phyloP scores from a whole-genome alignment of 2,329 filamentous ascomycete genomes.

The Teratosphaeria epicoccoides region DNA sequence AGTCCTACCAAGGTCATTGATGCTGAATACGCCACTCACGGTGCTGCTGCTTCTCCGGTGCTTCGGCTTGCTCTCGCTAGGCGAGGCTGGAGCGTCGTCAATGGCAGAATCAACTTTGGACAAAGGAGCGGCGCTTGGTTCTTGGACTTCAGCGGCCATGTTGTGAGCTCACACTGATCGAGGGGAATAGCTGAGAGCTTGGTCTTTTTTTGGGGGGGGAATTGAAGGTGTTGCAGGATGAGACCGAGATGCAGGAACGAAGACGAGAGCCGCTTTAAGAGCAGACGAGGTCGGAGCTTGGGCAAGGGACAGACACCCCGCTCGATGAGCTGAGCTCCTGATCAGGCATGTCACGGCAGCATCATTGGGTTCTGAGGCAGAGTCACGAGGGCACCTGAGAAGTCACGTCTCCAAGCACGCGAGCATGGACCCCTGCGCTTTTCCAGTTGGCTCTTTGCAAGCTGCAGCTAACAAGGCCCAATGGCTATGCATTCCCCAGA shows the following conservation, averaged over 20 bases:
- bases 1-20: conserved; percentile 66
- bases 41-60: conserved; percentile 60
- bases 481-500: not conserved
- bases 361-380: not conserved
- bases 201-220: conserved; percentile 2
- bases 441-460: not conserved
- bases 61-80: conserved; percentile 50
- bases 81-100: conserved; percentile 57
- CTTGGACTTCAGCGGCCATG: conserved; percentile 43
- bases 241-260: not conserved
- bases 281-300: not conserved
- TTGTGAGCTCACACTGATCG: conserved; percentile 3
- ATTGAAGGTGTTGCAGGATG: not conserved
- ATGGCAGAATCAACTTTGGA: conserved; percentile 88
- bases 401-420: not conserved
- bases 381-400: not conserved
- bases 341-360: not conserved
- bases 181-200: conserved; percentile 4
- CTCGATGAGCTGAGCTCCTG: not conserved
- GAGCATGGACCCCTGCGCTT: not conserved
- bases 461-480: not conserved
- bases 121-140: conserved; percentile 41
- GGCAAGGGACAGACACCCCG: not conserved
- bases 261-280: not conserved
- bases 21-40: conserved; percentile 64